Evolutionary conservation across 768 basidiomycete genomes (phyloP).

Genomic region (Harrya chromipes): DNA sequence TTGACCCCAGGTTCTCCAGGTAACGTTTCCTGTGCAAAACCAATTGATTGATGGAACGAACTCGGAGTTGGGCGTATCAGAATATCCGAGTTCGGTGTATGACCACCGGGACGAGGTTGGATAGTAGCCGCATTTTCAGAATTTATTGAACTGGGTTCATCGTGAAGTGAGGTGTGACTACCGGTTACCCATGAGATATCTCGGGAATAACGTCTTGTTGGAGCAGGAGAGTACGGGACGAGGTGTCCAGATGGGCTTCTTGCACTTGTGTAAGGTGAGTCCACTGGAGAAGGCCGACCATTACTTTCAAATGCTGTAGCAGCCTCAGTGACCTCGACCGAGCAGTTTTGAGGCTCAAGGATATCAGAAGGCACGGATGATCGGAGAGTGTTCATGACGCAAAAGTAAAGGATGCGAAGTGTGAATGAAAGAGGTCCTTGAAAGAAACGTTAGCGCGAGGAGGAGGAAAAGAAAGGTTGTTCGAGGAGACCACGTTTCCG

Average conservation of each 20-base stretch:
- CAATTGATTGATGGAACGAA: not conserved
- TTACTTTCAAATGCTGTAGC: not conserved
- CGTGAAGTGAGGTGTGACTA: slow-evolving; percentile 15
- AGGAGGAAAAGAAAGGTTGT: too few species aligned
- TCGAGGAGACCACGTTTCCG: too few species aligned
- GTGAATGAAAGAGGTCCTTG: not conserved
- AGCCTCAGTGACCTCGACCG: not conserved
- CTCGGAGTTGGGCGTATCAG: not conserved
- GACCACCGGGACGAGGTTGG: not conserved
- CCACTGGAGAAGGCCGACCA: slow-evolving; percentile 9
- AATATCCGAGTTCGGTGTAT: not conserved
- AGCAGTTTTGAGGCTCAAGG: not conserved
- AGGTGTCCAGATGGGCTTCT: slow-evolving; percentile 21
- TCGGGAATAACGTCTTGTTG: slow-evolving; percentile 11
- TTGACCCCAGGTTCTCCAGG: not conserved
- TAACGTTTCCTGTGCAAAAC: not conserved
- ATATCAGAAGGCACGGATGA: not conserved
- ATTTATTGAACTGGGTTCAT: slow-evolving; percentile 12
- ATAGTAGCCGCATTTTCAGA: not conserved
- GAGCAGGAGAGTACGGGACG: slow-evolving; percentile 11
- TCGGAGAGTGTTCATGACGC: slow-evolving; percentile 16
- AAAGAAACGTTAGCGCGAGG: not conserved
- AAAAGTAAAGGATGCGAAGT: not conserved
- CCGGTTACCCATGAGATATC: slow-evolving; percentile 6
- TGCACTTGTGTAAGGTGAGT: not conserved